A percentile compares a stretch with the other conserved stretches of the same genome.
Evolutionary conservation across 2,329 filamentous ascomycete species (phyloP).

Genomic region (Cytospora piceae): DNA sequence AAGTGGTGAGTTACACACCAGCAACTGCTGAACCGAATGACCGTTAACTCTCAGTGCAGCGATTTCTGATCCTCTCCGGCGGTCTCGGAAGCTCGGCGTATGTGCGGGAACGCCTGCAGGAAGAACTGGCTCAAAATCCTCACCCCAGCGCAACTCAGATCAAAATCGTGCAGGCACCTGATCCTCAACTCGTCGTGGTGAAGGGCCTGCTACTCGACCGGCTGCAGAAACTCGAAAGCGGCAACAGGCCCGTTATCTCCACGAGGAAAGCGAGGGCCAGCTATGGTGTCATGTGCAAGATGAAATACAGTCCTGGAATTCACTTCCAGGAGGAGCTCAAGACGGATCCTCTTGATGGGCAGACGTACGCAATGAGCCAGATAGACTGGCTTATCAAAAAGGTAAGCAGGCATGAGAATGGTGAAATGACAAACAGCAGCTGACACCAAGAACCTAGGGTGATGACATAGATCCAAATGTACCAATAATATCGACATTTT

Average conservation of each 20-base stretch:
- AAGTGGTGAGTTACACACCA: constrained; percentile 39
- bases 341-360: constrained; percentile 40
- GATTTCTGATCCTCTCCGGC: constrained; percentile 49
- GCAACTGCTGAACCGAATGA: background rate
- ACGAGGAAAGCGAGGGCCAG: constrained; percentile 47
- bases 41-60: constrained; percentile 35
- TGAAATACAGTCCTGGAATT: constrained; percentile 41
- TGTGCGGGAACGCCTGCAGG: constrained; percentile 47
- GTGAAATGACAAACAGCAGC: background rate
- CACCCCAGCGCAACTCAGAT: constrained; percentile 44
- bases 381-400: constrained; percentile 49
- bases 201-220: constrained; percentile 57
- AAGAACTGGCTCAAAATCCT: constrained; percentile 39
- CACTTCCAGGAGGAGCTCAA: constrained; percentile 44
- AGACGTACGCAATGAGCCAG: constrained; percentile 46
- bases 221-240: constrained; percentile 50
- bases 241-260: constrained; percentile 47
- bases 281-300: constrained; percentile 47
- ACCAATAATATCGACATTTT: constrained; percentile 42
- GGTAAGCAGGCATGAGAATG: constrained; percentile 30
- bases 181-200: constrained; percentile 59
- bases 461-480: constrained; percentile 44
- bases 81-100: constrained; percentile 52
- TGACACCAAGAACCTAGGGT: constrained; percentile 37
- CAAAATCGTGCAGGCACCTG: constrained; percentile 49